phyloP scores from a whole-genome alignment of 371 early-diverging fungal genomes.

The Blakeslea trispora region DNA sequence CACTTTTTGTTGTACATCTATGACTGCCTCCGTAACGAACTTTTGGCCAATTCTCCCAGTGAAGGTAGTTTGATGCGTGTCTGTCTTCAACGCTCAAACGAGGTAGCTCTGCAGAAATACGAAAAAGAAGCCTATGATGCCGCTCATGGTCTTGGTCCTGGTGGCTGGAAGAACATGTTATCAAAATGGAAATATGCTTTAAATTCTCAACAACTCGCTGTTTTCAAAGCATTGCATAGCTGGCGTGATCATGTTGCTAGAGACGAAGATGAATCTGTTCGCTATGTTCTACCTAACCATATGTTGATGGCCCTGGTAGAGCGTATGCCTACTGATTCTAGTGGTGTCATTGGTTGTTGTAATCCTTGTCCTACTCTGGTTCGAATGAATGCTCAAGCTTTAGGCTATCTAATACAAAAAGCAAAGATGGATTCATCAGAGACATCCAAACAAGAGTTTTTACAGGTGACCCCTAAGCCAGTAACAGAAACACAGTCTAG shows the following conservation, averaged over 20 bases:
- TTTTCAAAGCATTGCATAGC: conserved; percentile 83
- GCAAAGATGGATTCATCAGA: conserved; percentile 42
- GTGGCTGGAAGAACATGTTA: conserved; percentile 78
- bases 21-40: conserved; percentile 87
- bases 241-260: conserved; percentile 94
- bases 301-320: conserved; percentile 80
- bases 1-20: conserved; percentile 94
- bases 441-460: conserved; percentile 18
- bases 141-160: conserved; percentile 67
- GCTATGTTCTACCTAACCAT: conserved; percentile 92
- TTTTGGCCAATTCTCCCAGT: conserved; percentile 57
- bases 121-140: conserved; percentile 84
- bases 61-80: conserved; percentile 70
- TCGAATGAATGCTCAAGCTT: conserved; percentile 76
- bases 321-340: conserved; percentile 74
- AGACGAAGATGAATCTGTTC: conserved; percentile 86
- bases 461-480: conserved; percentile 23
- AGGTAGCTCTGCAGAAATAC: conserved; percentile 66
- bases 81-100: conserved; percentile 69
- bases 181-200: conserved; percentile 67
- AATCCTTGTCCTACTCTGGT: conserved; percentile 84
- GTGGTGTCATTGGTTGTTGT: conserved; percentile 79
- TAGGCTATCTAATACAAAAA: conserved; percentile 68
- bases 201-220: conserved; percentile 65
- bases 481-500: conserved; percentile 9